Percentiles rank a stretch among this genome's conserved stretches.
phyloP scores from a whole-genome alignment of 371 early-diverging fungal genomes.

The Spraguea lophii region DNA sequence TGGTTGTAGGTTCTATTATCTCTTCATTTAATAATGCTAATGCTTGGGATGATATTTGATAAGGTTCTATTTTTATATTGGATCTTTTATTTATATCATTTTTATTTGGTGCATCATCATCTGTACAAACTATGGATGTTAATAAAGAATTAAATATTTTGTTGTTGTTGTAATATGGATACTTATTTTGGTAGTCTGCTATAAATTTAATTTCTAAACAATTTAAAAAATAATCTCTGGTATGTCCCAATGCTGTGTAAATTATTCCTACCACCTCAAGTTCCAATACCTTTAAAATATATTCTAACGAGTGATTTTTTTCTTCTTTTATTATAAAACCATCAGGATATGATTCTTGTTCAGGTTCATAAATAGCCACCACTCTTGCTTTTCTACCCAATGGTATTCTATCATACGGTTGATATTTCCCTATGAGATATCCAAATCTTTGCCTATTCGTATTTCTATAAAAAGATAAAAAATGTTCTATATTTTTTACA shows the following conservation, averaged over 20 bases:
- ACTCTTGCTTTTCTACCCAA: constrained; percentile 39
- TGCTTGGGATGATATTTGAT: constrained; percentile 30
- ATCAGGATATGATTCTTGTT: constrained; percentile 34
- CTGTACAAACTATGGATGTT: constrained; percentile 20
- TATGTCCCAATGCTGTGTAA: not conserved
- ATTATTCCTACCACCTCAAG: constrained; percentile 24
- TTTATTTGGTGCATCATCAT: constrained; percentile 6
- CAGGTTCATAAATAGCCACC: constrained; percentile 20
- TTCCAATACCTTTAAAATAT: constrained; percentile 4
- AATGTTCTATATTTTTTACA: constrained; percentile 24
- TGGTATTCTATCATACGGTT: constrained; percentile 24
- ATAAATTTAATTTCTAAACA: constrained; percentile 38
- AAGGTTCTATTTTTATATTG: constrained; percentile 18
- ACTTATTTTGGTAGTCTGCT: constrained; percentile 26
- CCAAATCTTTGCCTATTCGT: constrained; percentile 28
- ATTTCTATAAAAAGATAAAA: constrained; percentile 25
- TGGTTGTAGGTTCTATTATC: constrained; percentile 15
- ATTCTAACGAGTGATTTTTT: not conserved
- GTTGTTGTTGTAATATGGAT: not conserved
- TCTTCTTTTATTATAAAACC: constrained; percentile 36
- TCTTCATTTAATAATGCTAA: constrained; percentile 30
- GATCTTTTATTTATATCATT: too few species aligned
- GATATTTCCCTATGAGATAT: constrained; percentile 39
- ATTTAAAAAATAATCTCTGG: constrained; percentile 19
- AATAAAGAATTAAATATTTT: constrained; percentile 2